A percentile compares a stretch with the other conserved stretches of the same genome.
Evolutionary conservation across 495 filamentous ascomycete species (phyloP).

Genomic region (Hypoxylon intermedium): DNA sequence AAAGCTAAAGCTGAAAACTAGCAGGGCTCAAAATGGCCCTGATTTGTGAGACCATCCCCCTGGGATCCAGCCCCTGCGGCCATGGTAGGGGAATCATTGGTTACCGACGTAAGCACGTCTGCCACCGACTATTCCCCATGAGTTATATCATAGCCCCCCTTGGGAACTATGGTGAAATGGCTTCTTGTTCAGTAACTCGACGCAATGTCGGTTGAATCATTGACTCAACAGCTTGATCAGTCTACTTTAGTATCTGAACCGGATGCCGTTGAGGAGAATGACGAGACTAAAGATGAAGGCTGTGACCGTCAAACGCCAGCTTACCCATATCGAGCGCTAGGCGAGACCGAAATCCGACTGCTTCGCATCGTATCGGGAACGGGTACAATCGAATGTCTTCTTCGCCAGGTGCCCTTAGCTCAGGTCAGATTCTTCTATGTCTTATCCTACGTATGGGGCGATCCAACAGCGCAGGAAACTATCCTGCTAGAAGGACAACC

Average conservation of each 20-base stretch:
- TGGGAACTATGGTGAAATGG: not conserved
- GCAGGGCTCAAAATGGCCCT: not conserved
- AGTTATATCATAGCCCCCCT: not conserved
- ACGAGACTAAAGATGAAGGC: constrained; percentile 1
- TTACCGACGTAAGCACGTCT: constrained; percentile 1
- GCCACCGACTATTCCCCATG: too few species aligned
- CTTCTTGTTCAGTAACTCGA: not conserved
- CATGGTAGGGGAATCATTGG: constrained; percentile 16
- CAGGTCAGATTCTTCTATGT: constrained; percentile 5
- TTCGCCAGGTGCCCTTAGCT: constrained; percentile 24
- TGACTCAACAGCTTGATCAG: not conserved
- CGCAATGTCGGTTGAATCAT: constrained; percentile 6
- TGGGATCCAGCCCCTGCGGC: not conserved
- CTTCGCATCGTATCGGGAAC: constrained; percentile 26
- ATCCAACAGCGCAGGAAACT: not conserved
- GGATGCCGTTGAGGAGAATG: not conserved
- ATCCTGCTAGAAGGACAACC: constrained; percentile 27
- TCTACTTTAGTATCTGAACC: not conserved
- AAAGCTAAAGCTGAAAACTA: too few species aligned
- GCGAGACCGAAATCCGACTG: constrained; percentile 19
- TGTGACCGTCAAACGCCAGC: constrained; percentile 10
- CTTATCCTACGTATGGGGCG: constrained; percentile 40
- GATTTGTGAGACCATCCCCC: not conserved
- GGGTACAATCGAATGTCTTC: constrained; percentile 16
- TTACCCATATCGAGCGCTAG: constrained; percentile 30